A percentile compares a stretch with the other conserved stretches of the same genome.
Evolutionary conservation across 192 early-diverging fungal species (phyloP).

Genomic region (Coemansia sp.): DNA sequence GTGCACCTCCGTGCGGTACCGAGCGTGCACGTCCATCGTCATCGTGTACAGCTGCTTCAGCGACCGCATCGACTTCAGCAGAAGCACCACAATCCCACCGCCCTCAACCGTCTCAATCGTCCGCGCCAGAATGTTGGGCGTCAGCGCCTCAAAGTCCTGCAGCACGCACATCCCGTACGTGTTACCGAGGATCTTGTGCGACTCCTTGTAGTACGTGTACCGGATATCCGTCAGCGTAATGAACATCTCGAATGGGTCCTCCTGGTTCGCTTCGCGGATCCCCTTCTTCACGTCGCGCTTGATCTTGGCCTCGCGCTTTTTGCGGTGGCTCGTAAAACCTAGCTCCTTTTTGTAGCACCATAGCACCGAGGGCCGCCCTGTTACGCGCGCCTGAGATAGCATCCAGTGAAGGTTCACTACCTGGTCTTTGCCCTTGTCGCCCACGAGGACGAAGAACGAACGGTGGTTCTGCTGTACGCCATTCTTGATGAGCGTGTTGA

Average conservation of each 20-base stretch:
- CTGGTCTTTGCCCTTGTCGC: slow-evolving; percentile 90
- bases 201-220: slow-evolving; percentile 99
- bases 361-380: slow-evolving; percentile 89
- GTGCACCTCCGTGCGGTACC: slow-evolving; percentile 94
- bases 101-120: slow-evolving; percentile 99
- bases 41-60: slow-evolving; percentile 97
- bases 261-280: slow-evolving; percentile 84
- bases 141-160: slow-evolving; percentile 98
- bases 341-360: slow-evolving; percentile 99
- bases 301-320: slow-evolving; percentile 96
- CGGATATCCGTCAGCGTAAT: slow-evolving; percentile 93
- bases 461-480: slow-evolving; percentile 89
- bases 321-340: slow-evolving; percentile 92
- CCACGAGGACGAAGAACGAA: slow-evolving; percentile 94
- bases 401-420: slow-evolving; percentile 97
- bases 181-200: slow-evolving; percentile 96
- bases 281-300: slow-evolving; percentile 93
- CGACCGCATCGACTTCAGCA: slow-evolving; percentile 94
- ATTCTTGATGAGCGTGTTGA: slow-evolving; percentile 91
- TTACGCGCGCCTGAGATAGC: slow-evolving; percentile 88
- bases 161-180: slow-evolving; percentile 99
- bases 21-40: slow-evolving; percentile 97
- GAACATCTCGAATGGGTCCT: slow-evolving; percentile 99
- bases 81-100: slow-evolving; percentile 89
- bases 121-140: slow-evolving; percentile 93